Evolutionary conservation across 805 yeast species (phyloP).

Genomic region (Candida berthetii): DNA sequence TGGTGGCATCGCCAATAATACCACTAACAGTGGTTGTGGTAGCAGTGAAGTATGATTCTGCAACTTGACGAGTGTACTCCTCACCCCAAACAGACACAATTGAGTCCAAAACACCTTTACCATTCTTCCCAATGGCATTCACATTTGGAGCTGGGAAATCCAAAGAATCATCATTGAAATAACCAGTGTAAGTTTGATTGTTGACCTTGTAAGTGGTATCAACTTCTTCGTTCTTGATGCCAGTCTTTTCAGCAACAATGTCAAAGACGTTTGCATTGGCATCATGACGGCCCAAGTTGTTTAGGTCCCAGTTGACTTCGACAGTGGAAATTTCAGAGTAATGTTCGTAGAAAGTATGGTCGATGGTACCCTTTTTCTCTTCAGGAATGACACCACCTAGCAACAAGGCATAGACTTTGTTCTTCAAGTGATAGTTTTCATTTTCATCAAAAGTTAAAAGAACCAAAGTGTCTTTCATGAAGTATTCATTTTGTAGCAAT

Average conservation of each 20-base stretch:
- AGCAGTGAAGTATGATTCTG: slow-evolving; percentile 22
- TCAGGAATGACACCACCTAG: slow-evolving; percentile 43
- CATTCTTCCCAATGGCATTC: slow-evolving; percentile 26
- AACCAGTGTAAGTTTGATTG: slow-evolving; percentile 27
- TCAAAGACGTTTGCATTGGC: slow-evolving; percentile 42
- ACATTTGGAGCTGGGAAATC: slow-evolving; percentile 32
- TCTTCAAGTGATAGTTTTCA: slow-evolving; percentile 34
- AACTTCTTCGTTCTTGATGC: slow-evolving; percentile 23
- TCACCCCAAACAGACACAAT: slow-evolving; percentile 28
- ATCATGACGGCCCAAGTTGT: slow-evolving; percentile 44
- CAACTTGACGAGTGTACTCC: slow-evolving; percentile 18
- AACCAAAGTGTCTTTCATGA: slow-evolving; percentile 38
- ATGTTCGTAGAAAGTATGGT: slow-evolving; percentile 44
- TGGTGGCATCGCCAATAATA: slow-evolving; percentile 8
- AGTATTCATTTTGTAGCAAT: slow-evolving; percentile 33
- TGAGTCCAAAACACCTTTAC: slow-evolving; percentile 24
- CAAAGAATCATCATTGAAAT: slow-evolving; percentile 20
- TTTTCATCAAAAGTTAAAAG: slow-evolving; percentile 46
- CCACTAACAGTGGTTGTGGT: slow-evolving; percentile 24
- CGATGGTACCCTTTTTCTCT: slow-evolving; percentile 34
- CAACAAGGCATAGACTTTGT: slow-evolving; percentile 38
- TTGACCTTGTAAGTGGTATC: slow-evolving; percentile 27
- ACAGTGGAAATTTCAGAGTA: slow-evolving; percentile 44
- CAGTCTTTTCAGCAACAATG: slow-evolving; percentile 30
- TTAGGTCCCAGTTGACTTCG: slow-evolving; percentile 44